Evolutionary conservation across 805 yeast genomes (phyloP), one percentile per base, ranked within the genome.

Genomic region (Monosporozyma unispora): DNA sequence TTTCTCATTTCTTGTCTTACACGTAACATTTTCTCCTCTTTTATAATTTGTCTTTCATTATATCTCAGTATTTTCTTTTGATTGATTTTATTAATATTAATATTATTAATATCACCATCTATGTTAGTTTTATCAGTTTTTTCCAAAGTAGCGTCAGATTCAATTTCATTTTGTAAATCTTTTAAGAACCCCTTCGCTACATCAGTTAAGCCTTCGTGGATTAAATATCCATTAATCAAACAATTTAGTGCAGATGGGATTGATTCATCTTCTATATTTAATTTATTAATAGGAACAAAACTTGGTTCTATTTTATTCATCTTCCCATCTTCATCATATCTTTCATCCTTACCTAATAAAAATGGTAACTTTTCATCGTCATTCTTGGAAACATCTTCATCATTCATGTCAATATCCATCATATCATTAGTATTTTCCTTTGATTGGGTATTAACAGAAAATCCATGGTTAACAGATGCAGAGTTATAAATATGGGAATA

Each of bases 171-270:
- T 9, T 56, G 54, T 28, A 76, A 55, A 53, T 81, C 87, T 35
- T 67, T 61, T 21, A 71, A 48, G 50, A 83, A 77, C 0, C 80
- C 76, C 50, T 69, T 69, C 2, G 79, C 76, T 2, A 80, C 75
- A 49, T 78, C 79, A 28, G 71, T 69, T 56, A 73, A 76, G 2
- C 88, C 88, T 48, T 74, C 73, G 57, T 80, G 79, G n/a, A 73
- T 70, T 37, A 83, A 72, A 59, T 81, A 82, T 18, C 64, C 68
- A 45, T 64, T 65, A 11, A 65, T 61, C 57, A 63, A 53, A 0
- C 58, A 53, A 45, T 65, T 63, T 40, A 65, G 50, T 6, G 60
- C 55, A 2, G 61, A 47, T 9, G 62, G 61, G 28, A 65, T 57
- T 3, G 66, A 60, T 28, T 59, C 63, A 47, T 63, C 62, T 6